Percentiles rank a stretch among this genome's conserved stretches.
Evolutionary conservation across 129 eudicot species (phyloP).

Genomic region (Lactuca sativa): DNA sequence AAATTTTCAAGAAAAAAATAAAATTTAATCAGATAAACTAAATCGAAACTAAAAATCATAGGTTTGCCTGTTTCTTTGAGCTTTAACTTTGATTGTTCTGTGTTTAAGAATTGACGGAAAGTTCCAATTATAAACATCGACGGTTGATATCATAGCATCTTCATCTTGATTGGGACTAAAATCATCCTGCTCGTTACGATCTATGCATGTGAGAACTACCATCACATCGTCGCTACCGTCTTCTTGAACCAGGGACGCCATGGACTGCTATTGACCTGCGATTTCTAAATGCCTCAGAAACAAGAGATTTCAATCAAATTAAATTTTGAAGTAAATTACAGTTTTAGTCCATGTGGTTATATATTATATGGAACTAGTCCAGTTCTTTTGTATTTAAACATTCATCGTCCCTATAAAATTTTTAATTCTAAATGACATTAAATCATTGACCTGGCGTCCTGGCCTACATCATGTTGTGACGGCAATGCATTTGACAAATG

Average conservation of each 20-base stretch:
- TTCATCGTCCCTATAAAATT: too few species aligned
- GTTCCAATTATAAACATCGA: slow-evolving; percentile 49
- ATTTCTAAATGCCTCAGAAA: neutral
- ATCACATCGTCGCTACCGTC: slow-evolving; percentile 30
- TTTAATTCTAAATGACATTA: too few species aligned
- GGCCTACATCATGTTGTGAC: too few species aligned
- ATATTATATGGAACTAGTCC: too few species aligned
- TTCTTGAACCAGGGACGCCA: slow-evolving; percentile 26
- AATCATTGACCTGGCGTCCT: too few species aligned
- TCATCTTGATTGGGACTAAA: neutral
- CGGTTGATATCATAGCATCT: slow-evolving; percentile 43
- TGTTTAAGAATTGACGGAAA: slow-evolving; percentile 43
- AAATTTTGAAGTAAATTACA: too few species aligned
- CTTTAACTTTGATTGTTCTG: slow-evolving; percentile 42
- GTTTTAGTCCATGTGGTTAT: too few species aligned
- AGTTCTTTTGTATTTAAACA: too few species aligned
- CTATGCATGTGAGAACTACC: slow-evolving; percentile 45
- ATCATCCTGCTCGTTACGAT: slow-evolving; percentile 13
- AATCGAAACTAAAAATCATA: slow-evolving; percentile 1
- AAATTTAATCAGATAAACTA: neutral
- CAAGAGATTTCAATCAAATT: neutral
- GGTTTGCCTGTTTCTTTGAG: slow-evolving; percentile 45
- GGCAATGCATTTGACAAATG: too few species aligned
- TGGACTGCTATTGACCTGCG: slow-evolving; percentile 5
- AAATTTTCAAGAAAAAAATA: neutral